Percentiles rank a stretch among this genome's conserved stretches.
phyloP scores from a whole-genome alignment of 176 grass and related monocot genomes.

The Hyparrhenia diplandra region DNA sequence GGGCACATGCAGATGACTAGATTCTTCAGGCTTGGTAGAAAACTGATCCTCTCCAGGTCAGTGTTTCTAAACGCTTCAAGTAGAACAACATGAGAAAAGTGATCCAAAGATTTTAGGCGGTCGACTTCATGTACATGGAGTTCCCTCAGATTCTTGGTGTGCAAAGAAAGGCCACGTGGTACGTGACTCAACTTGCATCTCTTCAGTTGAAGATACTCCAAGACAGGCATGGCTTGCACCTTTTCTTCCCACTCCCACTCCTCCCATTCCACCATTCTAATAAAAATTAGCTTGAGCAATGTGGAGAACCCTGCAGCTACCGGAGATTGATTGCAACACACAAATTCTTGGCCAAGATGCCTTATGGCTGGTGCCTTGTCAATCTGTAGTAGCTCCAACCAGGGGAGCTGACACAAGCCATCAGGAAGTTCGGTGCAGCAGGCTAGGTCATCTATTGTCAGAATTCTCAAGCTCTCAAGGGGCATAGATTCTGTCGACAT shows the following conservation, averaged over 20 bases:
- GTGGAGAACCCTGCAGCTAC: neutral
- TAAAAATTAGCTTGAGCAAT: neutral
- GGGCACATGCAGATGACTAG: accelerated
- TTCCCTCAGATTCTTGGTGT: neutral
- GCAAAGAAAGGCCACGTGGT: neutral
- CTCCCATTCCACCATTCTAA: neutral
- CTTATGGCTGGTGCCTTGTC: neutral
- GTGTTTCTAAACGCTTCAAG: neutral
- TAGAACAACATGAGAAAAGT: too few species aligned
- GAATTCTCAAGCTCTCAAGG: neutral
- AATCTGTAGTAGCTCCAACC: neutral
- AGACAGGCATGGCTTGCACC: neutral
- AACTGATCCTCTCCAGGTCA: neutral
- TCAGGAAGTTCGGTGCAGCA: neutral
- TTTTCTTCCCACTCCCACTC: neutral
- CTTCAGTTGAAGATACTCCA: neutral
- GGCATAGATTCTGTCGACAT: neutral
- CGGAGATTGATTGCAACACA: neutral
- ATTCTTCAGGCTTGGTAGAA: neutral
- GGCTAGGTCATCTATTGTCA: neutral
- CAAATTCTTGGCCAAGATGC: neutral
- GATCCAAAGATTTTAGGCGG: too few species aligned
- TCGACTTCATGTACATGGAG: neutral
- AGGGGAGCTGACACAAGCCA: neutral
- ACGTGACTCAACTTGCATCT: neutral